Evolutionary conservation across 306 rosid species (phyloP), one percentile per base, ranked within the genome.

Genomic region (Begonia peltatifolia): DNA sequence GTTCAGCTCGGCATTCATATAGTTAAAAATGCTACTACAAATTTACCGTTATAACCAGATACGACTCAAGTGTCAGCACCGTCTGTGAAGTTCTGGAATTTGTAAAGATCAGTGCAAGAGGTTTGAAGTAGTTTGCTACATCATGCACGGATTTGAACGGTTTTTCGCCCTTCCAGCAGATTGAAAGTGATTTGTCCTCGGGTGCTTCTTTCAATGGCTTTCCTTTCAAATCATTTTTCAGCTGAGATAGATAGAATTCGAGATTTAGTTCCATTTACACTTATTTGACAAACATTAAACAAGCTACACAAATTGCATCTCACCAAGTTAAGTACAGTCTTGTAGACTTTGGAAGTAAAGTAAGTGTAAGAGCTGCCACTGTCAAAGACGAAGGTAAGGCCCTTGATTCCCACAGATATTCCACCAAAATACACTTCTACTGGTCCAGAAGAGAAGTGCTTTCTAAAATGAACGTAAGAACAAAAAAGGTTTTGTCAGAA

Each of bases 311-410:
- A 30, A 6, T 60, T 41, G 48, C 12, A 44, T 66, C 81, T 82
- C 64, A 89, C 95, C 83, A 69, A 57, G 51, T 70, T 47, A 52
- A 76, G 38, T 52, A 73, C 13, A 7, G 68, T 62, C 23, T 52
- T 47, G 53, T 82, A 76, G 63, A 75, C 70, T 63, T 58, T 57
- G 50, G 81, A 16, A 64, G 64, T 82, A 67, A 89, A 69, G 71
- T 89, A 85, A n/a, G 90, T 70, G 66, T 82, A 89, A 11, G 97
- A 74, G 77, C 87, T 78, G 5, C 97, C 94, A 62, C 95, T 89
- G 57, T 85, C 95, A 71, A 89, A 89, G 41, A 74, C 60, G n/a
- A 80, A 38, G 12, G 54, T 15, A 43, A 82, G 72, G 50, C 76
- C 84, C 63, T 69, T 78, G 6, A 74, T 44, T 6, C 76, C 57